phyloP scores from a whole-genome alignment of 345 rosid genomes.

The Erodium maritimum region DNA sequence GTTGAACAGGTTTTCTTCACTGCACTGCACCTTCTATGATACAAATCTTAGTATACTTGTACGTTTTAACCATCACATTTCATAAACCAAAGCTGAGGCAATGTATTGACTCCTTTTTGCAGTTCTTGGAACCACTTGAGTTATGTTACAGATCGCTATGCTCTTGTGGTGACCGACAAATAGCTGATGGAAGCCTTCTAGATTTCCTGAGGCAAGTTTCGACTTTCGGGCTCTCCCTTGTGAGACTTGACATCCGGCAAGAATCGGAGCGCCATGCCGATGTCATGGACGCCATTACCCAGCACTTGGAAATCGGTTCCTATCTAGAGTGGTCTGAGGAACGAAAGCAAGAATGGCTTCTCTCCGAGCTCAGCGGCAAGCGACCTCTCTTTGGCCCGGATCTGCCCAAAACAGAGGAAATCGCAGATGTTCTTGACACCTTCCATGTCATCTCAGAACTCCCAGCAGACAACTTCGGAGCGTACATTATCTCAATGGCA shows the following conservation, averaged over 20 bases:
- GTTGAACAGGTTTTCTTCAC: slow-evolving; percentile 37
- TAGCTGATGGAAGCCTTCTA: slow-evolving; percentile 98
- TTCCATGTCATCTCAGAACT: slow-evolving; percentile 77
- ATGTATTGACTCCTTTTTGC: slow-evolving; percentile 12
- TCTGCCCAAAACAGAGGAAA: slow-evolving; percentile 89
- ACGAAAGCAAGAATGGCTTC: slow-evolving; percentile 75
- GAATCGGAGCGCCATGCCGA: slow-evolving; percentile 96
- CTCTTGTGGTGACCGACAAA: slow-evolving; percentile 78
- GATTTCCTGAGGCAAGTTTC: slow-evolving; percentile 98
- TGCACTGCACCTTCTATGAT: not conserved
- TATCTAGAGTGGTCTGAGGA: slow-evolving; percentile 90
- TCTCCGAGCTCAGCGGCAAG: slow-evolving; percentile 77
- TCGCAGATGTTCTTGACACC: slow-evolving; percentile 81
- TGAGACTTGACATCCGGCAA: slow-evolving; percentile 91
- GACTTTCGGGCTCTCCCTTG: slow-evolving; percentile 91
- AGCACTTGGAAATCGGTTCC: slow-evolving; percentile 75
- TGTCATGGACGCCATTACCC: slow-evolving; percentile 86
- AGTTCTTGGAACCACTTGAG: slow-evolving; percentile 98
- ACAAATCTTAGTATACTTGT: not conserved
- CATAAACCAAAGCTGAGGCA: not conserved
- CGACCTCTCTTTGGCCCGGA: slow-evolving; percentile 93
- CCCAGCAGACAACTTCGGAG: slow-evolving; percentile 79
- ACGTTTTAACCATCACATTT: not conserved
- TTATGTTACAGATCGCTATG: slow-evolving; percentile 91
- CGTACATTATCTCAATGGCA: slow-evolving; percentile 96